Percentiles rank a stretch among this genome's conserved stretches.
phyloP scores from a whole-genome alignment of 2,329 filamentous ascomycete genomes.

The Aspergillus neotritici region DNA sequence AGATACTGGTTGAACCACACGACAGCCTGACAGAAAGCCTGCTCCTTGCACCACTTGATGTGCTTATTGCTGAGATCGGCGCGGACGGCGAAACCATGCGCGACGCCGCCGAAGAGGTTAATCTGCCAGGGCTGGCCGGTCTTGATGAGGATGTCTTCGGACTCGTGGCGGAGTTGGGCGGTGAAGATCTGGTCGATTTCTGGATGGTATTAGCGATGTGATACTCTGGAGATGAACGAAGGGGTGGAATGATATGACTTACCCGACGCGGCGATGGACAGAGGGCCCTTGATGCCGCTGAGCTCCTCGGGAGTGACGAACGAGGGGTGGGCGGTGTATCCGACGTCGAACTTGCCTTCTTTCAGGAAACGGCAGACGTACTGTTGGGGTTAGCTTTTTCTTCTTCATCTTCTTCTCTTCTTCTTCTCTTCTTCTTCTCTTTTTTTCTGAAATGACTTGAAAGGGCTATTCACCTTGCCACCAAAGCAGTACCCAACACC shows the following conservation, averaged over 20 bases:
- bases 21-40: constrained; percentile 72
- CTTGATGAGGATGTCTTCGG: constrained; percentile 58
- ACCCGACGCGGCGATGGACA: constrained; percentile 59
- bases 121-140: constrained; percentile 65
- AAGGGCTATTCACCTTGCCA: constrained; percentile 50
- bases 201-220: constrained; percentile 16
- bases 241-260: constrained; percentile 15
- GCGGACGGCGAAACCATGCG: constrained; percentile 71
- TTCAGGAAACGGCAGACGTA: constrained; percentile 65
- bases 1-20: constrained; percentile 68
- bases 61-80: constrained; percentile 54
- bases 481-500: constrained; percentile 71
- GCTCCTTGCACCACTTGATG: constrained; percentile 68
- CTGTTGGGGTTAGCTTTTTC: constrained; percentile 28
- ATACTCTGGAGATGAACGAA: background rate
- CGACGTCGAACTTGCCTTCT: constrained; percentile 60
- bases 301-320: constrained; percentile 67
- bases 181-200: constrained; percentile 65
- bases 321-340: constrained; percentile 70
- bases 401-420: no score
- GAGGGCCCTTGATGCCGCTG: constrained; percentile 57
- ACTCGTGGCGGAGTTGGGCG: constrained; percentile 56
- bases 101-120: constrained; percentile 64
- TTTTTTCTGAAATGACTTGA: background rate
- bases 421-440: no score